Evolutionary conservation across 495 filamentous ascomycete genomes (phyloP), one percentile per base, ranked within the genome.

Genomic region (Tirmania nivea): DNA sequence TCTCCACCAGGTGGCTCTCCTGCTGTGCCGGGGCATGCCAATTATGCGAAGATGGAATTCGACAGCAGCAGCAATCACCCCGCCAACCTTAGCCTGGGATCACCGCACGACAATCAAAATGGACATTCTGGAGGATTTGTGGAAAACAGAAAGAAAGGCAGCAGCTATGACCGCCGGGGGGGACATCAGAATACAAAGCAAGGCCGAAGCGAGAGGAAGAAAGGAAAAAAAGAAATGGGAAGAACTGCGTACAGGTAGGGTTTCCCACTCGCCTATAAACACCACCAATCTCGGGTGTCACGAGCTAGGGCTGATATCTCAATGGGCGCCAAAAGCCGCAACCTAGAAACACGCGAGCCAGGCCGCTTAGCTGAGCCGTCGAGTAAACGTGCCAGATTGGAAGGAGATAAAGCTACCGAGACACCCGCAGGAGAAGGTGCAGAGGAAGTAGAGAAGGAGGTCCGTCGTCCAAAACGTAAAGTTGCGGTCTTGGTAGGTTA

Each of bases 401-500:
- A 45, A 4, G 39, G 39, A 14, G 39, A 45, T 4, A 8, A 45
- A 19, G 39, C 12, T 2, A 19, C 12, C 12, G 25, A 31, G 4
- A 31, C 3, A 31, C 25, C 25, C 25, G 39, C 14, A 45, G 48
- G 2, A 3, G 54, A 54, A 17, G 35, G 11, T 10, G 57, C 20
- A 7, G 57, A 53, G 9, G 52, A 19, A 2, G 34, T 17, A 1
- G 61, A 54, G 14, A 64, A 57, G 39, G 88, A 97, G 66, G 78
- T 79, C 60, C 76, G 88, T 50, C 80, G 78, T 49, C 90, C 90
- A 3, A 96, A 97, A 71, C 78, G 83, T 63, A 97, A 97, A 69
- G 90, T 92, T 25, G 92, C 90, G 17, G 83, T 97, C 14, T 66
- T 96, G 70, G 77, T 97, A 57, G 89, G 92, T 7, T 97, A 97